Base-by-base conservation (phyloP, 1,284 basidiomycete genomes). In the Cryptococcus depauperatus region DNA sequence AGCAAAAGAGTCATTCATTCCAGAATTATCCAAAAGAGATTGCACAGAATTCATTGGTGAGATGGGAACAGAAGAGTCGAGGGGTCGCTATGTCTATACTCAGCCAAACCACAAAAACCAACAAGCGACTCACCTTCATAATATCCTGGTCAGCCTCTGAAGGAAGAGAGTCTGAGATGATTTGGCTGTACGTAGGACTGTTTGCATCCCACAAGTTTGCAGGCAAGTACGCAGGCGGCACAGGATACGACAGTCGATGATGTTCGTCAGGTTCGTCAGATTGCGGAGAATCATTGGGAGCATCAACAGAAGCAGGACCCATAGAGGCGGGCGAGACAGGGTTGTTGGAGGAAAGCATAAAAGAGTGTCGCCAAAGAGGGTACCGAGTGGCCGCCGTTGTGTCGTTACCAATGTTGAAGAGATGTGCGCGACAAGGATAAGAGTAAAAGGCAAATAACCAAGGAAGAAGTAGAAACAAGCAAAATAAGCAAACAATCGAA, bases 1-100 rank as follows among this genome's bases (percentile, higher is more conserved):
- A 21, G 83, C 76, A 70, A 85, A 83, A 59, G 83, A 82, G 61
- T 83, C 84, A 62, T 80, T 81, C 55, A 78, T 76, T 62, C 81
- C 76, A n/a, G 42, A 26, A 26, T 51, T 46, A 16, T 60, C 60
- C 27, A 60, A 56, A 18, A 41, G 44, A 25, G 60, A 55, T 33
- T 48, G 47, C 33, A 54, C 42, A n/a, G 55, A 56, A 46, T 49
- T 62, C 27, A 59, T 44, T 11, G 60, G 58, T 35, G 57, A 58
- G 21, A 48, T 44, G 22, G 61, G 59, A n/a, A 58, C 39, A 14
- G 48, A 46, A 25, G 57, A 54, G 72, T 89, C 85, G 76, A 88
- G 84, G 47, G 84, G 57, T 43, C 64, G 68, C 66, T 68, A 44
- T 6, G 38, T 41, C 35, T 21, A 6, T 18, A 21, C 19, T 37